A percentile compares a stretch with the other conserved stretches of the same genome.
Conservation (phyloP, 148 eudicot genomes). For the Gaultheria prostrata region DNA sequence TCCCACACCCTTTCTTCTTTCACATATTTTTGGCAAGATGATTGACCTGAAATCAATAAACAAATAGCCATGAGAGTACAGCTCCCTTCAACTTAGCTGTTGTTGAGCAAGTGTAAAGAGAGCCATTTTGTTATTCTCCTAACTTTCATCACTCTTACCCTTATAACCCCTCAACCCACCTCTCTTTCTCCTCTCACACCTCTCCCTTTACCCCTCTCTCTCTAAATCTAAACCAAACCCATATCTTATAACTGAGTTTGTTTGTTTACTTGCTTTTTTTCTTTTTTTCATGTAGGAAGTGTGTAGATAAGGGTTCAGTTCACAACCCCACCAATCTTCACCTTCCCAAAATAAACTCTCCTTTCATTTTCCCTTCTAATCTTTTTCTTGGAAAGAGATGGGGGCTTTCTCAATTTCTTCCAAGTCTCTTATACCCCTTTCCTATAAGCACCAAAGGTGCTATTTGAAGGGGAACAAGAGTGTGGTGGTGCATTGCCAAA, state of each 20-base stretch:
- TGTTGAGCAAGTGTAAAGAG: constrained; percentile 57
- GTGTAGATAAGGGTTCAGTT: constrained; percentile 48
- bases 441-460: constrained; percentile 19
- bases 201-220: constrained; percentile 20
- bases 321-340: constrained; percentile 34
- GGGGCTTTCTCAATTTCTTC: constrained; percentile 74
- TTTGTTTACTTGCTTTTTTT: constrained; percentile 36
- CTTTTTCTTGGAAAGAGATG: constrained; percentile 54
- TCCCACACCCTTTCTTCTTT: constrained; percentile 36
- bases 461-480: constrained; percentile 31
- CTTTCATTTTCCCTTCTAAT: constrained; percentile 19
- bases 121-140: constrained; percentile 63
- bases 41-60: not conserved
- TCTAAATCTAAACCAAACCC: constrained; percentile 47
- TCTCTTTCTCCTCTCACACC: constrained; percentile 29
- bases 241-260: constrained; percentile 51
- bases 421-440: constrained; percentile 16
- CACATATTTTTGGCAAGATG: not conserved
- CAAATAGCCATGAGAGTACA: not conserved
- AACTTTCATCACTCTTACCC: constrained; percentile 61
- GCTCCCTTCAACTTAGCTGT: constrained; percentile 45
- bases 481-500: constrained; percentile 45
- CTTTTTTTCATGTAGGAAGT: constrained; percentile 32
- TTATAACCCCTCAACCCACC: constrained; percentile 36
- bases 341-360: constrained; percentile 30